Conservation (phyloP, 2,329 filamentous ascomycete genomes). For the Arthrocladium fulminans region DNA sequence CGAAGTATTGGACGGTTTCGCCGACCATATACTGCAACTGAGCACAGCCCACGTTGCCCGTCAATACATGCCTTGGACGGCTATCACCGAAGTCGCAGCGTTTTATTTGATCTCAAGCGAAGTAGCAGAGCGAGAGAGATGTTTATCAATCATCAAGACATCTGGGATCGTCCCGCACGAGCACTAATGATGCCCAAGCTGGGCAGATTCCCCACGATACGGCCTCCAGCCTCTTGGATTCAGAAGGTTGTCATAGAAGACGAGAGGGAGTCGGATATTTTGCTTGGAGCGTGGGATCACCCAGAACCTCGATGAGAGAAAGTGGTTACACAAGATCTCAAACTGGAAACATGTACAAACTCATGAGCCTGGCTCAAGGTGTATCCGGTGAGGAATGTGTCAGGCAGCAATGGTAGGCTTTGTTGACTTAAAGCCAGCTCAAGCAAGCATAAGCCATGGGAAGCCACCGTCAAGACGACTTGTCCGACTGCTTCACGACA, state of each 20-base stretch:
- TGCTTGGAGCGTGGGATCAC: neutral
- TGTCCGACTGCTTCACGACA: too few relatives aligned
- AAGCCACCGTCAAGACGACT: too few relatives aligned
- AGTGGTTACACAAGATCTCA: neutral
- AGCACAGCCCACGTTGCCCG: neutral
- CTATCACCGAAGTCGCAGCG: neutral
- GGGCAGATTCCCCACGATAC: neutral
- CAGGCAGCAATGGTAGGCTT: neutral
- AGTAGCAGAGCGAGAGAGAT: conserved; percentile 4
- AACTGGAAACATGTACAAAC: neutral
- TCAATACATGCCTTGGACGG: conserved; percentile 7
- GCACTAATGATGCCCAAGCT: conserved; percentile 7
- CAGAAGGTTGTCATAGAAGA: neutral
- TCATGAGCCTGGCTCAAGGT: neutral
- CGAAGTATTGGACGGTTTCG: conserved; percentile 1
- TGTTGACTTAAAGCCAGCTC: too few relatives aligned
- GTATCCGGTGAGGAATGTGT: neutral
- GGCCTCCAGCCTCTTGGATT: neutral
- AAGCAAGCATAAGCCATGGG: too few relatives aligned
- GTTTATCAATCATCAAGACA: conserved; percentile 10
- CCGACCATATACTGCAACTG: neutral
- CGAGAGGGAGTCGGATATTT: neutral
- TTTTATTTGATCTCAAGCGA: neutral
- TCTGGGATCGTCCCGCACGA: conserved; percentile 7
- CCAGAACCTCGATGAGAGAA: neutral